Evolutionary conservation across 2,329 filamentous ascomycete species (phyloP), one percentile per base, ranked within the genome.

Genomic region (Aspergillus tanneri): DNA sequence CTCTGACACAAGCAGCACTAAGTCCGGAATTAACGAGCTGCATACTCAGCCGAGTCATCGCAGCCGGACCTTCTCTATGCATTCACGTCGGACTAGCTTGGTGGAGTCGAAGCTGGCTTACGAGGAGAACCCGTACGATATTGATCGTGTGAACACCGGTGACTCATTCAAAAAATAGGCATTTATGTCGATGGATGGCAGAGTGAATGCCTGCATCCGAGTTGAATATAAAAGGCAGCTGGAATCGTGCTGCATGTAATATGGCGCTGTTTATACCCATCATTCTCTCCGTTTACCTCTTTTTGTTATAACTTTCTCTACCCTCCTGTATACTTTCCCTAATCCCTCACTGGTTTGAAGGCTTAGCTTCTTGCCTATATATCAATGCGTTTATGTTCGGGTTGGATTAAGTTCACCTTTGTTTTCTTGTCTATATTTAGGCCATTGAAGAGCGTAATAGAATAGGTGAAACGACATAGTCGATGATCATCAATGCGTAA

Each of bases 81-180:
- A 34, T 34, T 34, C 30, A 7, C 14, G 30, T 9, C 30, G 30
- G 8, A 18, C 30, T 9, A 34, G 30, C 14, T 10, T 9, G 7
- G 30, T 34, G 3, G 30, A 34, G 5, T 34, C 30, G 14, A 34
- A 34, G 14, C 30, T 18, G 4, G 30, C 30, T 14, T 51, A 51
- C 10, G 49, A 51, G 40, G 49, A 47, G 35, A 50, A 50, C 18
- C 48, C 44, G 4, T 51, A 51, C 36, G 49, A 51, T 25, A 51
- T 51, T 35, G 44, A 47, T 12, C 34, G 49, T 9, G 12, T 51
- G 14, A 43, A 51, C 30, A 47, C 49, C 12, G 34, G 39, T 12
- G 43, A 39, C 14, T 50, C 48, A 6, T 24, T 27, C 7, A 43
- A 34, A n/a, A n/a, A n/a, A n/a, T n/a, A n/a, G n/a, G n/a, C n/a